Conservation (phyloP, 164 flowering plant genomes). For the Stephania yunnanensis region DNA sequence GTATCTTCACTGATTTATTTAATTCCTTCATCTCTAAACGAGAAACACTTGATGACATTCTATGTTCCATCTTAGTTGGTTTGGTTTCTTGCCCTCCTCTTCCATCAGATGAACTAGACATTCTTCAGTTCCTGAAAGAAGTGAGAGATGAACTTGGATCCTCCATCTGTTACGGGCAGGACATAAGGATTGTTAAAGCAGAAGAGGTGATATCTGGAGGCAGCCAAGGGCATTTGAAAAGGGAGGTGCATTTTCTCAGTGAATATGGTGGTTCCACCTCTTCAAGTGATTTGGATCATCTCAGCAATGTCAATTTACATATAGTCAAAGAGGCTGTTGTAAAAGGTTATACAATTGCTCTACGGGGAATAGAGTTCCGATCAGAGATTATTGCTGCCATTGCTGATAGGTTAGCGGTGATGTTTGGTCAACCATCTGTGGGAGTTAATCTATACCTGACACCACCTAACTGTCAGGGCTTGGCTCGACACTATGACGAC, state of each 20-base stretch:
- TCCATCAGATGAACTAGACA: conserved; percentile 59
- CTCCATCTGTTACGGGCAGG: conserved; percentile 56
- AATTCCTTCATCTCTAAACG: conserved; percentile 21
- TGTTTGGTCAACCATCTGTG: conserved; percentile 78
- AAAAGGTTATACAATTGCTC: conserved; percentile 64
- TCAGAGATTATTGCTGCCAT: conserved; percentile 42
- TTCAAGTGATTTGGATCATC: conserved; percentile 16
- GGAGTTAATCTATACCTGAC: conserved; percentile 76
- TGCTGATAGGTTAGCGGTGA: conserved; percentile 47
- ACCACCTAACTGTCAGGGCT: conserved; percentile 72
- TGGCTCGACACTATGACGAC: conserved; percentile 71
- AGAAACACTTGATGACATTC: conserved; percentile 20
- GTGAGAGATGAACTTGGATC: conserved; percentile 42
- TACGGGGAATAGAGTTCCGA: conserved; percentile 79
- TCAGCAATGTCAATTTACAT: conserved; percentile 22
- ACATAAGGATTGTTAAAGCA: conserved; percentile 56
- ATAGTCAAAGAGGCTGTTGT: conserved; percentile 49
- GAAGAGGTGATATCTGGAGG: conserved; percentile 10
- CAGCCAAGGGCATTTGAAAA: conserved; percentile 12
- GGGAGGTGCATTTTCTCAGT: conserved; percentile 49
- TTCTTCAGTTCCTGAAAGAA: conserved; percentile 45
- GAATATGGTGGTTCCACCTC: conserved; percentile 12
- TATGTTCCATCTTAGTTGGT: conserved; percentile 36
- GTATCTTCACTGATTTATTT: conserved; percentile 31
- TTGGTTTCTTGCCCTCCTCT: conserved; percentile 63